Conservation (phyloP, 192 early-diverging fungal genomes). For the Coemansia nantahalensis region DNA sequence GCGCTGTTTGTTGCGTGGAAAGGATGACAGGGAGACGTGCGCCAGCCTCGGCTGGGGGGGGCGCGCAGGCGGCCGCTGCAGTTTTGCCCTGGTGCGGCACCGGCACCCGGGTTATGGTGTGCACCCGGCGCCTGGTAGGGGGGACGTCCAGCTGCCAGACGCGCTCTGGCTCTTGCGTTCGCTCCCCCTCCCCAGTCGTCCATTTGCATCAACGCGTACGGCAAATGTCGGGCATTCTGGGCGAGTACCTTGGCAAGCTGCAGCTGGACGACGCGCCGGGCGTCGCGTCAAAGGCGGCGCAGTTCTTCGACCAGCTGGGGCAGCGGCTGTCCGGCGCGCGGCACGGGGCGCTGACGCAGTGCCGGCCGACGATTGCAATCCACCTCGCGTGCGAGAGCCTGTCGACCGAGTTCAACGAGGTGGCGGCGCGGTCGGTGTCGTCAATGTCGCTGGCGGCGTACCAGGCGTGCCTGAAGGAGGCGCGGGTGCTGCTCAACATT, state of each 20-base stretch:
- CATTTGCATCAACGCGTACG: no score
- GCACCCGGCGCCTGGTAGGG: no score
- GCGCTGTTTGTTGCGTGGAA: no score
- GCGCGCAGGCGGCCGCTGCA: no score
- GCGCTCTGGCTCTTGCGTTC: no score
- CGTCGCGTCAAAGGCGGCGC: slow-evolving; percentile 40
- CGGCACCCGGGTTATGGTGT: no score
- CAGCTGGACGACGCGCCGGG: slow-evolving; percentile 35
- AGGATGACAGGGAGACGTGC: no score
- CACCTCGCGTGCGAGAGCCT: slow-evolving; percentile 47
- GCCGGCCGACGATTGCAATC: slow-evolving; percentile 32
- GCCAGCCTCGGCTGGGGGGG: no score
- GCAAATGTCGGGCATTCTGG: slow-evolving; percentile 33
- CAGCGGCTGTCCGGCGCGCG: slow-evolving; percentile 19
- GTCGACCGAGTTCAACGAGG: slow-evolving; percentile 42
- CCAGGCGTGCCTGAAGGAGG: slow-evolving; percentile 23
- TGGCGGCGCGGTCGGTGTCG: slow-evolving; percentile 35
- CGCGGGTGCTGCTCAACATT: slow-evolving; percentile 33
- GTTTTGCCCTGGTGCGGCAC: no score
- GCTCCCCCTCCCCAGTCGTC: no score
- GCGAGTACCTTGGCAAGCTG: slow-evolving; percentile 20
- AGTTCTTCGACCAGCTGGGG: slow-evolving; percentile 42
- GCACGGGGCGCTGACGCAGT: slow-evolving; percentile 18
- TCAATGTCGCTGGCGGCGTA: slow-evolving; percentile 27
- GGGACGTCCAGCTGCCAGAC: no score